phyloP scores from a whole-genome alignment of 192 early-diverging fungal species.

The Rhizoclosmatium globosum region DNA sequence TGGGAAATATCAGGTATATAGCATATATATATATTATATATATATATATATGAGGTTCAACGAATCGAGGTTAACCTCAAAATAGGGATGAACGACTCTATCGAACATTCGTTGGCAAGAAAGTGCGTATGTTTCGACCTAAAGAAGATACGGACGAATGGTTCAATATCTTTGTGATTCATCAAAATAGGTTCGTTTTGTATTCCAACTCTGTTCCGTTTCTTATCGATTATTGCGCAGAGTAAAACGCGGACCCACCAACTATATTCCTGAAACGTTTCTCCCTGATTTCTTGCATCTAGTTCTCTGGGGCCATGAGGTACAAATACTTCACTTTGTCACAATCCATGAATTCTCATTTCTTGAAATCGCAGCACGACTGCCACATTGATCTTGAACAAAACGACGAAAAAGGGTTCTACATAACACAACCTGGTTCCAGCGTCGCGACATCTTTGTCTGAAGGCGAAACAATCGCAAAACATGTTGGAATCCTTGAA shows the following conservation, averaged over 20 bases:
- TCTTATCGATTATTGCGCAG: slow-evolving; percentile 38
- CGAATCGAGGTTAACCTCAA: not conserved
- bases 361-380: slow-evolving; percentile 67
- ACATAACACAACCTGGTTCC: slow-evolving; percentile 91
- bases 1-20: slow-evolving; percentile 78
- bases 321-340: not conserved
- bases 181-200: slow-evolving; percentile 80
- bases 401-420: slow-evolving; percentile 71
- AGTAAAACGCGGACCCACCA: slow-evolving; percentile 79
- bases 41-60: not conserved
- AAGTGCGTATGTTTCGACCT: slow-evolving; percentile 79
- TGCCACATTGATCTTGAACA: slow-evolving; percentile 81
- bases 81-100: slow-evolving; percentile 85
- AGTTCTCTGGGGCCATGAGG: slow-evolving; percentile 94
- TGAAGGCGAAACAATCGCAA: slow-evolving; percentile 81
- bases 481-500: slow-evolving; percentile 68
- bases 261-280: slow-evolving; percentile 89
- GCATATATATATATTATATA: not conserved
- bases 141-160: slow-evolving; percentile 71
- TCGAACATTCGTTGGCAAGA: slow-evolving; percentile 73
- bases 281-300: slow-evolving; percentile 83
- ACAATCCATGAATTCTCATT: not conserved
- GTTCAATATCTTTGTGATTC: slow-evolving; percentile 92
- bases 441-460: slow-evolving; percentile 90
- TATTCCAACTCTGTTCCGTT: not conserved